Conservation (phyloP, 139 green algal species). For the Mesostigma viride region DNA sequence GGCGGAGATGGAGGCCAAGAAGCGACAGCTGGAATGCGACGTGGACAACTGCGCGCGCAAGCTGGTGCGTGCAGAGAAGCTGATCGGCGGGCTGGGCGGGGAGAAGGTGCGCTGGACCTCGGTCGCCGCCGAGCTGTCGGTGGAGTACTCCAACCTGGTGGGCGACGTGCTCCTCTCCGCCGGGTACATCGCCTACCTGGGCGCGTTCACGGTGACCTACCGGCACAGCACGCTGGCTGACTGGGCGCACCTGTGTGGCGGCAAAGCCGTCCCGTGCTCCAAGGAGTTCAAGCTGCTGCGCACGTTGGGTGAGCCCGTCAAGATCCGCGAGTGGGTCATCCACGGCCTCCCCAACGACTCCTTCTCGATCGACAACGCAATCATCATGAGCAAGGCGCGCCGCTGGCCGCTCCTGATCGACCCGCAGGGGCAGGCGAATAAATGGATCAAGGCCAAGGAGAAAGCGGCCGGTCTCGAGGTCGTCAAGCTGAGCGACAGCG, state of each 20-base stretch:
- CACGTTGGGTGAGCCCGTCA: constrained; percentile 59
- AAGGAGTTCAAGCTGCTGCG: constrained; percentile 37
- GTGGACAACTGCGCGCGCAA: constrained; percentile 54
- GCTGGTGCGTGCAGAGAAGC: constrained; percentile 55
- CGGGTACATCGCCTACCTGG: constrained; percentile 63
- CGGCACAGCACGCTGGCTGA: constrained; percentile 28
- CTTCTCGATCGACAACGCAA: constrained; percentile 70
- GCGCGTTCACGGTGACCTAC: constrained; percentile 64
- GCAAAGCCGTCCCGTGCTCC: constrained; percentile 18
- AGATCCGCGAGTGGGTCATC: constrained; percentile 67
- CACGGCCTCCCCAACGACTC: constrained; percentile 69
- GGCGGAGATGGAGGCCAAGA: constrained; percentile 48
- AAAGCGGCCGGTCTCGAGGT: constrained; percentile 48
- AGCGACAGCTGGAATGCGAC: constrained; percentile 54
- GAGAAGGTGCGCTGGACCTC: constrained; percentile 66
- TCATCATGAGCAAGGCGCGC: constrained; percentile 55
- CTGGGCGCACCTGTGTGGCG: constrained; percentile 42
- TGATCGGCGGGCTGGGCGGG: constrained; percentile 57
- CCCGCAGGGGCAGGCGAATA: constrained; percentile 69
- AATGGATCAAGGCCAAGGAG: constrained; percentile 73
- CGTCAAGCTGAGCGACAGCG: constrained; percentile 64
- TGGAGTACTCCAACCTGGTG: constrained; percentile 54
- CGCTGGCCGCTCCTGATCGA: constrained; percentile 77
- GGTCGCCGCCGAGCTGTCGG: constrained; percentile 42
- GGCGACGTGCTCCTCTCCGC: constrained; percentile 65